A percentile compares a stretch with the other conserved stretches of the same genome.
Evolutionary conservation across 75 land plant species (phyloP).

Genomic region (Picea sitchensis): DNA sequence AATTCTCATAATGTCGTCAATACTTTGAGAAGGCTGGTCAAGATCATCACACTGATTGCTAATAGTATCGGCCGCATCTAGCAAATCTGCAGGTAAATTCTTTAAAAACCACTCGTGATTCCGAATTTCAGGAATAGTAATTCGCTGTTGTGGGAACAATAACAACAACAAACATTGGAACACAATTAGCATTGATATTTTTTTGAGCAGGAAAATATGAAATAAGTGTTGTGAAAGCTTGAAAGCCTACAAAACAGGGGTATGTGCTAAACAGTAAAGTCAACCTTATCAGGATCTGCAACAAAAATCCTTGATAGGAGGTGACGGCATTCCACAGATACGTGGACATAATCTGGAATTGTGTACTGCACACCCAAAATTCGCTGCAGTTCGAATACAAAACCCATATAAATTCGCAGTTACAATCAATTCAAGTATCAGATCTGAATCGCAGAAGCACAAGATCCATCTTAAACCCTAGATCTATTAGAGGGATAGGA

Average conservation of each 20-base stretch:
- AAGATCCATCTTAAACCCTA: neutral
- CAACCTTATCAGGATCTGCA: slow-evolving; percentile 81
- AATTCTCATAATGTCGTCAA: slow-evolving; percentile 76
- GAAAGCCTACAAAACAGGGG: neutral
- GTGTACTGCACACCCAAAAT: slow-evolving; percentile 88
- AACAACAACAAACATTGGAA: neutral
- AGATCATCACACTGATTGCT: slow-evolving; percentile 53
- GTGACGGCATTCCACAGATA: slow-evolving; percentile 79
- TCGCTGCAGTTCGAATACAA: slow-evolving; percentile 52
- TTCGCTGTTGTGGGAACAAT: slow-evolving; percentile 42
- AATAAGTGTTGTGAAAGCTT: neutral
- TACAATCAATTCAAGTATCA: neutral
- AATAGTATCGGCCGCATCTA: slow-evolving; percentile 46
- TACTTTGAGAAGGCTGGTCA: slow-evolving; percentile 64
- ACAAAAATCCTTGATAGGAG: slow-evolving; percentile 91
- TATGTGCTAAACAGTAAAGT: neutral
- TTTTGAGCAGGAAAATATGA: slow-evolving; percentile 24
- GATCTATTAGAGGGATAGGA: neutral
- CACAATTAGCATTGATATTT: neutral
- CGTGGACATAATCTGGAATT: slow-evolving; percentile 80
- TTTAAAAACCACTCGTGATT: slow-evolving; percentile 86
- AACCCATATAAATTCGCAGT: neutral
- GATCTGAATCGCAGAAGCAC: neutral
- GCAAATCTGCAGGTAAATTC: slow-evolving; percentile 79
- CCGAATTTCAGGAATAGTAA: slow-evolving; percentile 70